Evolutionary conservation across 2,329 filamentous ascomycete species (phyloP).

Genomic region (Tolypocladium nubicola): DNA sequence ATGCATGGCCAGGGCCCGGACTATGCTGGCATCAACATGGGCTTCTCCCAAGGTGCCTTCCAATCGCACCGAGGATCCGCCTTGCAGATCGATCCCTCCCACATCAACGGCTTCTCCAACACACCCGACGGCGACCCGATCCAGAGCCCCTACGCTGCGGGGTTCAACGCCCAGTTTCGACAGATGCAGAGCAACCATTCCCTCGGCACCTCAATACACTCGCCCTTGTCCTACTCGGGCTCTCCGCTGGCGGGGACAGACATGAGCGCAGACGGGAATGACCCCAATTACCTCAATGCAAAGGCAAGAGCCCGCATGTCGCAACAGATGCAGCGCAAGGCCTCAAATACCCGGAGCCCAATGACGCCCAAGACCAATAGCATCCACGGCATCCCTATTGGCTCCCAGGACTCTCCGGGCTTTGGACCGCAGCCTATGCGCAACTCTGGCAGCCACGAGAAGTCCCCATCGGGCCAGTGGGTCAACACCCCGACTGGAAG

Average conservation of each 20-base stretch:
- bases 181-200: slow-evolving; percentile 51
- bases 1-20: slow-evolving; percentile 45
- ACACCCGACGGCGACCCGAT: slow-evolving; percentile 88
- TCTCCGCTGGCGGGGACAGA: slow-evolving; percentile 33
- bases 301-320: slow-evolving; percentile 50
- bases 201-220: slow-evolving; percentile 39
- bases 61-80: slow-evolving; percentile 42
- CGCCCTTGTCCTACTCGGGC: slow-evolving; percentile 27
- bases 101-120: slow-evolving; percentile 75
- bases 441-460: slow-evolving; percentile 59
- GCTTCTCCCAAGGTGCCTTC: slow-evolving; percentile 44
- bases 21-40: slow-evolving; percentile 47
- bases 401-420: slow-evolving; percentile 54
- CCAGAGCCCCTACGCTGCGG: slow-evolving; percentile 76
- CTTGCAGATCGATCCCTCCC: slow-evolving; percentile 54
- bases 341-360: slow-evolving; percentile 65
- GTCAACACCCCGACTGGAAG: slow-evolving; percentile 72
- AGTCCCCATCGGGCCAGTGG: slow-evolving; percentile 82
- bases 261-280: slow-evolving; percentile 36
- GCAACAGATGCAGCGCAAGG: slow-evolving; percentile 59
- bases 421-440: slow-evolving; percentile 73
- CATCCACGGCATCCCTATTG: slow-evolving; percentile 61
- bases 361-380: slow-evolving; percentile 81
- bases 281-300: slow-evolving; percentile 48
- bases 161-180: slow-evolving; percentile 72